Base-by-base conservation (phyloP, 306 rosid genomes). In the Corylus americana region DNA sequence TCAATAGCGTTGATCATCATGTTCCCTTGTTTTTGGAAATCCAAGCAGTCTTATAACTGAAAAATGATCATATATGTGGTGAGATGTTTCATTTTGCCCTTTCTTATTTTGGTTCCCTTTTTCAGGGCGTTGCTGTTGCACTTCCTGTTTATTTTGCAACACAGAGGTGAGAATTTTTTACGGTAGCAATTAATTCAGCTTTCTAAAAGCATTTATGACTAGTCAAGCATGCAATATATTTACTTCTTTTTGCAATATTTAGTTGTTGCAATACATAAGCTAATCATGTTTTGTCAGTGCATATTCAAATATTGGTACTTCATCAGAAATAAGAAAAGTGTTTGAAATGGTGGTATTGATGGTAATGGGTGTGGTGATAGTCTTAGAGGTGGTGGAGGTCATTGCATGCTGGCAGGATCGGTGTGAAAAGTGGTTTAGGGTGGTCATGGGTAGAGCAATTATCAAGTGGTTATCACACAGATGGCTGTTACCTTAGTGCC, bases 131-230 rank as follows among this genome's bases (percentile, higher is more conserved):
- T 80, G 98, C 97, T 59, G 99, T 91, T 80, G 98, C 99, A 3
- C 99, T 95, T 84, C 99, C 98, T 82, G 87, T 95, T 82, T 95
- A 95, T 83, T 93, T 93, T 80, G 99, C 97, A 17, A 93, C 98
- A 29, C 89, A 95, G 85, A 91, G 96, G 99, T 95, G 76, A 88
- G 87, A 83, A 67, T 76, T 76, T 79, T 67, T 61, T 54, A 62
- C 51, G 55, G 54, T 74, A 55, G 67, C 29, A 31, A 25, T 69
- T 68, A 74, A 74, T 72, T 83, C 66, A 48, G 45, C 59, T 14
- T 78, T 53, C 78, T 37, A 44, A 73, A 62, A 71, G 67, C 70
- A 72, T 68, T 64, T 57, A 22, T 42, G 70, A 70, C 73, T 57
- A 17, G 62, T 68, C 74, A 50, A 35, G 70, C 17, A 25, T 67